Conservation (phyloP, 2,329 filamentous ascomycete genomes). For the Penicillium sp. region DNA sequence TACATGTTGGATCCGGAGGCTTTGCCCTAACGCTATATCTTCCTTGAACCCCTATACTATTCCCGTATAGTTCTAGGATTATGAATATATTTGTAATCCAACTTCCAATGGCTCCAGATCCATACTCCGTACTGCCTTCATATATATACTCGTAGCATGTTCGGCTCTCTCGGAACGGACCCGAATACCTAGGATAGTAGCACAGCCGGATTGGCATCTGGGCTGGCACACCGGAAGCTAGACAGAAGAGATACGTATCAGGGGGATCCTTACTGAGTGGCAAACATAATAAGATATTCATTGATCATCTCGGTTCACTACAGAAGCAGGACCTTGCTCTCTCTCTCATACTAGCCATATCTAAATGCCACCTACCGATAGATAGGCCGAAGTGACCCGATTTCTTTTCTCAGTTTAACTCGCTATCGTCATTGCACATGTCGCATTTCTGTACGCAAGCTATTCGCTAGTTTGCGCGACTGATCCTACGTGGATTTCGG, state of each 20-base stretch:
- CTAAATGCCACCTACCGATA: neutral
- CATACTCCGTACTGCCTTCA: neutral
- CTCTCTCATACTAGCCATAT: neutral
- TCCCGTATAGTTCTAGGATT: neutral
- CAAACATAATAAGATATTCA: neutral
- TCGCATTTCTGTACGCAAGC: neutral
- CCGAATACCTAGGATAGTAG: conserved; percentile 5
- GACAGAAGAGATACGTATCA: neutral
- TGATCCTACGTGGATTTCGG: conserved; percentile 31
- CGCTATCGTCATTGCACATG: neutral
- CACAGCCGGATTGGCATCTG: conserved; percentile 5
- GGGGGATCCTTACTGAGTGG: neutral
- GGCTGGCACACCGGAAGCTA: conserved; percentile 1
- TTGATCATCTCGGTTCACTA: neutral
- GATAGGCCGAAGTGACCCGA: neutral
- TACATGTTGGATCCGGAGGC: neutral
- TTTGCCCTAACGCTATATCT: neutral
- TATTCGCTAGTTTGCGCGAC: neutral
- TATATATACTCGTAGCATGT: neutral
- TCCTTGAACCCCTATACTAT: neutral
- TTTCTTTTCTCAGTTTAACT: neutral
- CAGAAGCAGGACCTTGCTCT: too few species aligned
- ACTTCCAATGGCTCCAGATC: neutral
- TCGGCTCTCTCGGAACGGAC: neutral
- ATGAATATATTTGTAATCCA: too few species aligned